These are phyloP conservation scores for Prunus yedoensis DNA, from an alignment of 331 rosid genomes.

Conservation along the genomic window DNA sequence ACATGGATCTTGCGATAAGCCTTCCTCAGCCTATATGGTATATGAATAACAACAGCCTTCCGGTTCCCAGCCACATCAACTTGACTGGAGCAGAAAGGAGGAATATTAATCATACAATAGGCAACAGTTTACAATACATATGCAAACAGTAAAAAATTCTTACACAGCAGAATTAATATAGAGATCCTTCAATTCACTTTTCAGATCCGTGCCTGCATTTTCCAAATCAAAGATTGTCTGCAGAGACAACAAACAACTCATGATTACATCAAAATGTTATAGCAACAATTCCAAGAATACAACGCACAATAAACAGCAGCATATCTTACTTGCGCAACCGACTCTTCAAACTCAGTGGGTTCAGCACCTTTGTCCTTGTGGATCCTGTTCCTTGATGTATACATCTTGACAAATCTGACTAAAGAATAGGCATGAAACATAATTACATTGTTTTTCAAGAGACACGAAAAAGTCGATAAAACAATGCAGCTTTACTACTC, in stretches of 20 bases:
- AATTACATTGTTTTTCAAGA: not conserved
- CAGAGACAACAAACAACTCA: conserved; percentile 8
- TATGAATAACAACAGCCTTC: conserved; percentile 82
- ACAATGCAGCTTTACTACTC: too few species aligned
- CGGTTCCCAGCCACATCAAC: conserved; percentile 75
- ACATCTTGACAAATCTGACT: conserved; percentile 52
- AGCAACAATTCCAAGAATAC: not conserved
- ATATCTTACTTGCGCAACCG: conserved; percentile 63
- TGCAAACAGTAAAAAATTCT: conserved; percentile 21
- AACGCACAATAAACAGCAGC: not conserved
- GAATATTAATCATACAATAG: not conserved
- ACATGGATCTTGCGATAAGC: conserved; percentile 80
- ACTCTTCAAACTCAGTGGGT: conserved; percentile 76
- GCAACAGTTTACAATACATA: not conserved
- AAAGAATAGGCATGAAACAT: not conserved
- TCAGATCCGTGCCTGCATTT: conserved; percentile 73
- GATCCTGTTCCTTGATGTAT: conserved; percentile 71
- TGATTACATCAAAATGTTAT: not conserved
- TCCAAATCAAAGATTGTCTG: conserved; percentile 90
- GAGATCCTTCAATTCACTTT: conserved; percentile 85
- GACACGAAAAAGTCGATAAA: not conserved
- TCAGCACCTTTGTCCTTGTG: conserved; percentile 72
- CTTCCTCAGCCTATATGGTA: conserved; percentile 81
- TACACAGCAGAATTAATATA: conserved; percentile 82
- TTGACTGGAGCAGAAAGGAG: conserved; percentile 45